Evolutionary conservation across 176 grass and related monocot genomes (phyloP), one percentile per base, ranked within the genome.

Genomic region (Puccinellia tenuiflora): DNA sequence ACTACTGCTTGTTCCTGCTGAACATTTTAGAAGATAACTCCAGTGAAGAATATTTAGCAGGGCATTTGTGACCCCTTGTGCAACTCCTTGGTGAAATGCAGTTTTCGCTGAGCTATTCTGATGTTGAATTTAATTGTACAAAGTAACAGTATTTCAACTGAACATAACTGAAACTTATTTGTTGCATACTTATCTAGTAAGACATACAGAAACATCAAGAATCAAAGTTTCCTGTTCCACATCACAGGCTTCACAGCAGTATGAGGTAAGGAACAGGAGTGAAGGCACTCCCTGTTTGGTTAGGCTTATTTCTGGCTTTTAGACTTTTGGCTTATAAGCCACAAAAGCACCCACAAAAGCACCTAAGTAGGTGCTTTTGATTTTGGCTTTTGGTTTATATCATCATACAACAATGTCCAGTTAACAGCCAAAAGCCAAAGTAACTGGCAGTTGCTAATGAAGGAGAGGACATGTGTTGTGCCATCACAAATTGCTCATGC

Each of bases 401-500:
- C n/a, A n/a, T n/a, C n/a, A n/a, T n/a, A n/a, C n/a, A n/a, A n/a
- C n/a, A n/a, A n/a, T n/a, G n/a, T n/a, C n/a, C n/a, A n/a, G n/a
- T n/a, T n/a, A n/a, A n/a, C n/a, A n/a, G n/a, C n/a, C n/a, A n/a
- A n/a, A n/a, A n/a, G n/a, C n/a, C n/a, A n/a, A n/a, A n/a, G n/a
- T n/a, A n/a, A n/a, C n/a, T n/a, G 13, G 4, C 24, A 17, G 18
- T 46, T 71, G 10, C 37, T 70, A 14, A 11, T 43, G 14, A 43
- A 69, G 21, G 67, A 43, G 5, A 25, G 43, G 53, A 9, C 15
- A 60, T 12, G 7, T 43, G 65, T 5, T 54, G 14, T 9, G 20
- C 6, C 21, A 46, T 84, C 57, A 78, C 73, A 68, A 46, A 6
- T 34, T 78, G 48, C 50, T 78, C 62, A 25, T 79, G 75, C 22